Percentiles rank a stretch among this genome's conserved stretches.
Conservation (phyloP, 106 monocot genomes). For the Acorus gramineus region DNA sequence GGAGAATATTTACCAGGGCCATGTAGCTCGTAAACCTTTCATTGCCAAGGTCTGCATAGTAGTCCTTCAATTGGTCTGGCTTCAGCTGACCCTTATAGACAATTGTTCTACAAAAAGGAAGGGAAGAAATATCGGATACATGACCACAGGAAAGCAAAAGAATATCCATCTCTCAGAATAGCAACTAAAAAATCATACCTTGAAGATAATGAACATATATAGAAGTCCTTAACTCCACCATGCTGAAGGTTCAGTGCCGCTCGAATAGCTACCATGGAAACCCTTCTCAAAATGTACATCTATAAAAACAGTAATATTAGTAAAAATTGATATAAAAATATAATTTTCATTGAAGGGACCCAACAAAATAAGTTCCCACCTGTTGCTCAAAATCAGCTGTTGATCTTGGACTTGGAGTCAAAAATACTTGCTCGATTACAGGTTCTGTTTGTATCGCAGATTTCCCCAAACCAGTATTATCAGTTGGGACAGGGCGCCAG, state of each 20-base stretch:
- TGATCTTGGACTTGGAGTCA: slow-evolving; percentile 58
- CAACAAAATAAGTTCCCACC: slow-evolving; percentile 24
- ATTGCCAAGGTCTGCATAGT: slow-evolving; percentile 94
- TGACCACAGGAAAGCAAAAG: neutral
- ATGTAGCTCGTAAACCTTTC: slow-evolving; percentile 96
- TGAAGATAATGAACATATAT: slow-evolving; percentile 91
- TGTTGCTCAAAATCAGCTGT: slow-evolving; percentile 86
- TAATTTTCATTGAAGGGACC: neutral
- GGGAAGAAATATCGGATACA: too few species aligned
- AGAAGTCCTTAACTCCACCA: slow-evolving; percentile 82
- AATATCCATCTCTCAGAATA: too few species aligned
- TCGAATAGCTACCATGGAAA: slow-evolving; percentile 80
- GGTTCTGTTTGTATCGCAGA: slow-evolving; percentile 92
- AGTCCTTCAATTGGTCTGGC: slow-evolving; percentile 72
- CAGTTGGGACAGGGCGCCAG: slow-evolving; percentile 85
- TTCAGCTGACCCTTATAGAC: slow-evolving; percentile 97
- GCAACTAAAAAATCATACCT: slow-evolving; percentile 27
- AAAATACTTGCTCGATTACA: slow-evolving; percentile 86
- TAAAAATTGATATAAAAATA: too few species aligned
- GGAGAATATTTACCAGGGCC: slow-evolving; percentile 86
- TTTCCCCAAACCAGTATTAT: slow-evolving; percentile 79
- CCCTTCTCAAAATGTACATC: slow-evolving; percentile 93
- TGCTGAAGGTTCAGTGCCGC: slow-evolving; percentile 65
- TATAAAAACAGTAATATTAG: slow-evolving; percentile 8
- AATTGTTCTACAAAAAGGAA: slow-evolving; percentile 47